These are phyloP conservation scores for Emydomyces testavorans DNA, from an alignment of 2,329 filamentous ascomycete species.

Conservation along the genomic window DNA sequence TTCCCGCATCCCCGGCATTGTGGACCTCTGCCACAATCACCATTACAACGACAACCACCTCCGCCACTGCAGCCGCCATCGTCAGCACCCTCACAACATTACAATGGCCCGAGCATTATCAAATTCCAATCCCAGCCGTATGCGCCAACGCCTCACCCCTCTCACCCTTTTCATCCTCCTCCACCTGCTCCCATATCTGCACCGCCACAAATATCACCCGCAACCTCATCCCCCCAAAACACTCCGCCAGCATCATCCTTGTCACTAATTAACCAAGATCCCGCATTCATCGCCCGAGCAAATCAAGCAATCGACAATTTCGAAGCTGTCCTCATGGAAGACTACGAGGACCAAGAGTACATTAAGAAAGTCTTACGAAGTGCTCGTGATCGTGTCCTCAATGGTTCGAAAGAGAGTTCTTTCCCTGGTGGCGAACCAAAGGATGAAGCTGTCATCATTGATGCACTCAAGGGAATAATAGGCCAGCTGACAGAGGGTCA, in stretches of 20 bases:
- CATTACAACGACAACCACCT: conserved; percentile 5
- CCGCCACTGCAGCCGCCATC: conserved; percentile 21
- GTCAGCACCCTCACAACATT: conserved; percentile 9
- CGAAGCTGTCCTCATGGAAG: conserved; percentile 35
- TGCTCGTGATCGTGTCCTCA: conserved; percentile 32
- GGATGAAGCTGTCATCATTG: conserved; percentile 35
- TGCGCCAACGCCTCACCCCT: conserved; percentile 5
- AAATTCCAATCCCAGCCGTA: conserved; percentile 11
- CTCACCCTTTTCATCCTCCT: conserved; percentile 7
- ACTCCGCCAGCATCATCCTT: conserved; percentile 9
- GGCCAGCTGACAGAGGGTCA: conserved; percentile 28
- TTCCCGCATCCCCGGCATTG: conserved; percentile 1
- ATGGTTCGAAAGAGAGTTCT: conserved; percentile 32
- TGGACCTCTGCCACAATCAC: conserved; percentile 14
- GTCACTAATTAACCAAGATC: conserved; percentile 19
- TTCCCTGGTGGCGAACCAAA: conserved; percentile 36
- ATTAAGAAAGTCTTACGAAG: conserved; percentile 36
- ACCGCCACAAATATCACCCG: neutral
- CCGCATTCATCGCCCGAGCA: conserved; percentile 32
- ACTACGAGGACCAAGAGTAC: conserved; percentile 37
- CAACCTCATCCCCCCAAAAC: conserved; percentile 18
- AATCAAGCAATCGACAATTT: conserved; percentile 37
- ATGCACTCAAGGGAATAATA: conserved; percentile 32
- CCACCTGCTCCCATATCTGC: neutral
- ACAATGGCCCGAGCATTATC: conserved; percentile 10